Conservation (phyloP, 2,329 filamentous ascomycete species). For the Botrytis fabae region DNA sequence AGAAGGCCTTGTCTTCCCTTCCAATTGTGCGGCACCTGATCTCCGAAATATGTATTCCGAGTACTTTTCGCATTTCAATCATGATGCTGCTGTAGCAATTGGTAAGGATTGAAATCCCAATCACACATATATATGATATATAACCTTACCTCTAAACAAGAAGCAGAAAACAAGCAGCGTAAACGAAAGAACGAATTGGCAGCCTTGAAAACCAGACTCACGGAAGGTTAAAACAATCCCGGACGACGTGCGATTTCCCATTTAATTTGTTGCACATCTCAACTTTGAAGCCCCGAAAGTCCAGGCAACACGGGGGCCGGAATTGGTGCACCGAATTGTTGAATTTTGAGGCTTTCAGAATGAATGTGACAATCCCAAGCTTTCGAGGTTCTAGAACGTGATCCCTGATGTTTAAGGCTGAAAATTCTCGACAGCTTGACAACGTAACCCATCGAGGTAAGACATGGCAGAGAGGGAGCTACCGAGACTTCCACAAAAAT, state of each 20-base stretch:
- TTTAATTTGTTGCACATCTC: slow-evolving; percentile 27
- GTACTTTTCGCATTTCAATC: neutral
- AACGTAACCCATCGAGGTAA: neutral
- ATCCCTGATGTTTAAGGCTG: slow-evolving; percentile 2
- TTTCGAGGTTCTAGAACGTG: neutral
- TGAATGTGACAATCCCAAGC: neutral
- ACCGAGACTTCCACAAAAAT: slow-evolving; percentile 4
- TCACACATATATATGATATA: neutral
- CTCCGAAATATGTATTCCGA: neutral
- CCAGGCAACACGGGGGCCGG: slow-evolving; percentile 24
- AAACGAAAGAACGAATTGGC: neutral
- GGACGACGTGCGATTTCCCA: neutral
- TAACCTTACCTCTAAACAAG: neutral
- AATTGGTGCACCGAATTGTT: slow-evolving; percentile 12
- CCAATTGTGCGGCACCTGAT: neutral
- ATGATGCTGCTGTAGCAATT: too few relatives aligned
- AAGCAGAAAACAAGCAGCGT: neutral
- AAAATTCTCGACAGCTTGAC: neutral
- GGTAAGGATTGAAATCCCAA: neutral
- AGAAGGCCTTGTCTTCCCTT: neutral
- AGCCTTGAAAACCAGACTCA: slow-evolving; percentile 21
- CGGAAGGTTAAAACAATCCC: slow-evolving; percentile 3
- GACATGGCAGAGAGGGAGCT: neutral
- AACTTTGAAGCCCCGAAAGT: slow-evolving; percentile 26
- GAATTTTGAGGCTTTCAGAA: slow-evolving; percentile 11